Percentiles rank a stretch among this genome's conserved stretches.
These are phyloP conservation scores for Amylocarpus encephaloides DNA, from an alignment of 2,329 filamentous ascomycete species.

Conservation along the genomic window DNA sequence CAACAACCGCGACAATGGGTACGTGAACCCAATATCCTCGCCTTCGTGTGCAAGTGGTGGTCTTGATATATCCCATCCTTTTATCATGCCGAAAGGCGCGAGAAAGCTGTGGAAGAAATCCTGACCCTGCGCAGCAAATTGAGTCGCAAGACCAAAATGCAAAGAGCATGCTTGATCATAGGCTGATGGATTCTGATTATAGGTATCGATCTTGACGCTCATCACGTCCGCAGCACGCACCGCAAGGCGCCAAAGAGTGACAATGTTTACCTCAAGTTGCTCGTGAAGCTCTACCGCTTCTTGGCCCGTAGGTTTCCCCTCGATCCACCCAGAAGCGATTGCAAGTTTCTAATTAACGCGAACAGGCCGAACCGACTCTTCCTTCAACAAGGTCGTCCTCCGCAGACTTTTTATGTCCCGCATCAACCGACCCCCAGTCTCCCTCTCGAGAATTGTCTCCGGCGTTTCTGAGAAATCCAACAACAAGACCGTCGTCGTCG, in stretches of 20 bases:
- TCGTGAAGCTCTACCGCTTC: slow-evolving; percentile 98
- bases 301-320: slow-evolving; percentile 69
- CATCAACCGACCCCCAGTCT: slow-evolving; percentile 95
- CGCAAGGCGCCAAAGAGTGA: slow-evolving; percentile 96
- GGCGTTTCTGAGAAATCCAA: slow-evolving; percentile 59
- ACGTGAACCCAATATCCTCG: slow-evolving; percentile 28
- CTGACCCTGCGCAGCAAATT: slow-evolving; percentile 30
- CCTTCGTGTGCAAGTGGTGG: slow-evolving; percentile 33
- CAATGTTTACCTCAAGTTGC: slow-evolving; percentile 94
- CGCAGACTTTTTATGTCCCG: slow-evolving; percentile 97
- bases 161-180: slow-evolving; percentile 60
- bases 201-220: slow-evolving; percentile 68
- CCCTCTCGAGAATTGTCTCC: slow-evolving; percentile 79
- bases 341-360: background rate
- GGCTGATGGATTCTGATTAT: slow-evolving; percentile 52
- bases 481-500: slow-evolving; percentile 85
- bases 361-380: slow-evolving; percentile 84
- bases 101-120: slow-evolving; percentile 17
- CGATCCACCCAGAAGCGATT: background rate
- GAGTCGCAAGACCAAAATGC: slow-evolving; percentile 32
- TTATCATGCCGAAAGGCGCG: slow-evolving; percentile 16
- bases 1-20: slow-evolving; percentile 33
- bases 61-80: slow-evolving; percentile 19
- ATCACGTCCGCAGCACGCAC: slow-evolving; percentile 68
- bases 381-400: slow-evolving; percentile 98